phyloP scores from a whole-genome alignment of 2,329 filamentous ascomycete species.

The Scopulariopsis brevicaulis region DNA sequence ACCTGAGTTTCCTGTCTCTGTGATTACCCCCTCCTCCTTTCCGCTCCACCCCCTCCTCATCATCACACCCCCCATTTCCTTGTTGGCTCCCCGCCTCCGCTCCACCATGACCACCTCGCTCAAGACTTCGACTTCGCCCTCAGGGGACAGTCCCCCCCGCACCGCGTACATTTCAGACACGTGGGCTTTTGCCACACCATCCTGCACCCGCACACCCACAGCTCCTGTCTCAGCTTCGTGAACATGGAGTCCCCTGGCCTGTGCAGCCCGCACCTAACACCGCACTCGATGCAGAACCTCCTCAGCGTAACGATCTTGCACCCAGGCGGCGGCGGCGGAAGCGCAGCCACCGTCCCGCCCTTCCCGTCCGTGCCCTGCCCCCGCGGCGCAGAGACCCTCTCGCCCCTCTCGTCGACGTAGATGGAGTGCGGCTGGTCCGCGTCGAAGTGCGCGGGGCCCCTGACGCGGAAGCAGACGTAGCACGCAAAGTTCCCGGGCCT shows the following conservation, averaged over 20 bases:
- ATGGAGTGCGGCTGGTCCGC: conserved; percentile 19
- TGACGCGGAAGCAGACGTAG: conserved; percentile 28
- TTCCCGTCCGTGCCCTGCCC: neutral
- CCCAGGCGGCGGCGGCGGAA: neutral
- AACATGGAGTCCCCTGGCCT: conserved; percentile 23
- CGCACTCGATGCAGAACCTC: conserved; percentile 29
- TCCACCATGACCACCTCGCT: neutral
- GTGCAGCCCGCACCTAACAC: conserved; percentile 24
- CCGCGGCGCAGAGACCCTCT: neutral
- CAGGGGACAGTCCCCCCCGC: conserved; percentile 21
- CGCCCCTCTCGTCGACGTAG: conserved; percentile 16
- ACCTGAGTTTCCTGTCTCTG: neutral
- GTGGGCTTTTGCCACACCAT: conserved; percentile 22
- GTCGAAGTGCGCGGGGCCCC: conserved; percentile 25
- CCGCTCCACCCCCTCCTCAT: neutral
- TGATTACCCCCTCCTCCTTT: neutral
- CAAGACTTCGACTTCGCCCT: conserved; percentile 19
- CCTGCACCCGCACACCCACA: conserved; percentile 27
- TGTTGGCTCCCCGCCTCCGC: neutral
- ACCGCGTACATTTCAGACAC: conserved; percentile 21
- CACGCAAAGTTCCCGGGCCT: conserved; percentile 28
- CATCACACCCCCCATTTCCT: neutral
- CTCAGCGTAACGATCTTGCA: conserved; percentile 18
- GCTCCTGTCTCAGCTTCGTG: conserved; percentile 22
- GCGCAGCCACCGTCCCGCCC: neutral